Base-by-base conservation (phyloP, 1,284 basidiomycete genomes). In the Tremellales sp. region DNA sequence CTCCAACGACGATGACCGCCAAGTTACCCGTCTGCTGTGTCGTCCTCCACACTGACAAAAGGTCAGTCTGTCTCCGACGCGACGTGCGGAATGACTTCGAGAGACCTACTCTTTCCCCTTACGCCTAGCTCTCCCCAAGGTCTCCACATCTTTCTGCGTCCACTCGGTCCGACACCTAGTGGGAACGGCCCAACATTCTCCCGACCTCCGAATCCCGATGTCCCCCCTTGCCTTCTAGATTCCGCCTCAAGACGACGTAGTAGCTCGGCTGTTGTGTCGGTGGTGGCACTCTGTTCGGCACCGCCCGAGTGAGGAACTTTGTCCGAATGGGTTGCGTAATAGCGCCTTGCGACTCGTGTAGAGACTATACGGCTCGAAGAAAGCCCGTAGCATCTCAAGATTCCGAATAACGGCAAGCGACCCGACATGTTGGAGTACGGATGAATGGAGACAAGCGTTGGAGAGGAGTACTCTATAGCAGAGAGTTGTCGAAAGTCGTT, bases 1-100 rank as follows among this genome's bases (percentile, higher is more conserved):
- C 89, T 27, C 89, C 89, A 40, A 90, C 73, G 4, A 92, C 63
- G 56, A 96, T 90, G 45, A 96, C 86, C 6, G 82, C 79, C 13
- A 93, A 70, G 62, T 91, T 93, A 6, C 87, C 82, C 29, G 87
- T 87, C 58, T 84, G 82, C 45, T 83, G 84, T 0, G 87, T 86
- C 33, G 87, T 84, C 26, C 89, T 82, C 39, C 82, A 77, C n/a
- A 87, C 89, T 89, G 53, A 29, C 36, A 36, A 50, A 40, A 48
- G 57, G 42, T 47, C 29, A 40, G 13, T n/a, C n/a, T n/a, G 39
- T 22, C 39, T 6, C 39, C 4, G 4, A 6, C 39, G 5, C 7
- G 21, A 6, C 33, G 33, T 10, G 37, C 29, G 11, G 23, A n/a
- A 22, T 22, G 22, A 48, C 8, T 4, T 35, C 15, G 21, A 46